Conservation (phyloP, 2,329 filamentous ascomycete species). For the Colletotrichum camelliae region DNA sequence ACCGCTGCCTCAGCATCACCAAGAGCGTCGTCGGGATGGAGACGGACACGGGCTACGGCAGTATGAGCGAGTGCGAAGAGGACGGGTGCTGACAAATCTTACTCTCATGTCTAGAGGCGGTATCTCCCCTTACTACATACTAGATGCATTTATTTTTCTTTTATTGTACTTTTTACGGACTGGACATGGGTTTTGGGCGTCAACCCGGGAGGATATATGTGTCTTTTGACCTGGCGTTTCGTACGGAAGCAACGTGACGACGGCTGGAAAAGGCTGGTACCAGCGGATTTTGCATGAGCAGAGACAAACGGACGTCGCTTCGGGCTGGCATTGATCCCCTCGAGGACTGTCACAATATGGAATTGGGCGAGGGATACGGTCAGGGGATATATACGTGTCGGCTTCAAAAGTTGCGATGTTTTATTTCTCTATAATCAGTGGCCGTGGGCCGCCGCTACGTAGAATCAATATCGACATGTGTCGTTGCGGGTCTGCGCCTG, state of each 20-base stretch:
- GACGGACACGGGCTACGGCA: slow-evolving; percentile 64
- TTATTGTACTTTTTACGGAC: slow-evolving; percentile 4
- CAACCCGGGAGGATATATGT: neutral
- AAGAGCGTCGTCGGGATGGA: slow-evolving; percentile 66
- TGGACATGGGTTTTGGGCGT: slow-evolving; percentile 3
- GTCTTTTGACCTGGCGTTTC: slow-evolving; percentile 1
- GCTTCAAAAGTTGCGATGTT: slow-evolving; percentile 7
- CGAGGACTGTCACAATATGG: slow-evolving; percentile 1
- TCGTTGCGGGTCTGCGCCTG: neutral
- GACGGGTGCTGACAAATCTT: slow-evolving; percentile 21
- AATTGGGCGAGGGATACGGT: neutral
- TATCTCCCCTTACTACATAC: slow-evolving; percentile 3
- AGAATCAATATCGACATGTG: slow-evolving; percentile 16
- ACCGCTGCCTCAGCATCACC: slow-evolving; percentile 60
- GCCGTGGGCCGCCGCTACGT: neutral
- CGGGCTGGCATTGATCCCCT: neutral
- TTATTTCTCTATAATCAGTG: slow-evolving; percentile 1
- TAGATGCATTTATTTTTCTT: neutral
- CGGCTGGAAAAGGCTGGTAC: slow-evolving; percentile 17
- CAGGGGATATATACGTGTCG: slow-evolving; percentile 2
- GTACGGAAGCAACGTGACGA: slow-evolving; percentile 10
- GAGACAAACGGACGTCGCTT: neutral
- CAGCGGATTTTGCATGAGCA: slow-evolving; percentile 16
- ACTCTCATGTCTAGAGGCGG: neutral
- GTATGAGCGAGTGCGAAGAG: slow-evolving; percentile 56